Evolutionary conservation across 106 monocot species (phyloP).

Genomic region (Hemerocallis citrina): DNA sequence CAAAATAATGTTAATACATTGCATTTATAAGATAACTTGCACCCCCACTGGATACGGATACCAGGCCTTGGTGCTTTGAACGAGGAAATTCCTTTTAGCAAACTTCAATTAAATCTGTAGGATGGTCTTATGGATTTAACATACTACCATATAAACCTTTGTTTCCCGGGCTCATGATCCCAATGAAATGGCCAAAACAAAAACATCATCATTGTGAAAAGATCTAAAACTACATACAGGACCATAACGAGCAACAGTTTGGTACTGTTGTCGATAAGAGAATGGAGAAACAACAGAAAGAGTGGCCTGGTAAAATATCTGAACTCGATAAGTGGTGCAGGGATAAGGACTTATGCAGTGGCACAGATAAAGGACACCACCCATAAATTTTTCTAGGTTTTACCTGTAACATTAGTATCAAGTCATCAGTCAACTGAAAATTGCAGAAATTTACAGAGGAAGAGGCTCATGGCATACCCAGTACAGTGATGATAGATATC

Average conservation of each 20-base stretch:
- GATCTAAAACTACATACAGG: constrained; percentile 43
- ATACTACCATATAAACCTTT: constrained; percentile 94
- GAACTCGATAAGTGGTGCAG: constrained; percentile 90
- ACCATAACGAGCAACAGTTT: constrained; percentile 29
- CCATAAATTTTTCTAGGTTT: constrained; percentile 56
- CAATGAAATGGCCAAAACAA: constrained; percentile 72
- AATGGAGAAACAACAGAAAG: constrained; percentile 63
- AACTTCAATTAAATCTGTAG: too few relatives aligned
- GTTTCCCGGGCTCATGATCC: constrained; percentile 71
- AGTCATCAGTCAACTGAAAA: background rate
- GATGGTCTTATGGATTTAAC: too few relatives aligned
- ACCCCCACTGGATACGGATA: too few relatives aligned
- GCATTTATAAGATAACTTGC: too few relatives aligned
- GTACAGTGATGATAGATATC: constrained; percentile 56
- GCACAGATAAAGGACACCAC: constrained; percentile 42
- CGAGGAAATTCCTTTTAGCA: too few relatives aligned
- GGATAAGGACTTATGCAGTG: constrained; percentile 65
- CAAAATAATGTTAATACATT: too few relatives aligned
- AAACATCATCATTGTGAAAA: constrained; percentile 72
- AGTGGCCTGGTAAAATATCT: constrained; percentile 93
- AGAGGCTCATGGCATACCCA: constrained; percentile 37
- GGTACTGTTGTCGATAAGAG: constrained; percentile 19
- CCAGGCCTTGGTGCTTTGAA: too few relatives aligned
- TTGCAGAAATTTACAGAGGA: background rate
- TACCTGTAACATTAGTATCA: constrained; percentile 25